A percentile compares a stretch with the other conserved stretches of the same genome.
These are phyloP conservation scores for Ophiostoma sp. DNA, from an alignment of 2,329 filamentous ascomycete species.

Conservation along the genomic window DNA sequence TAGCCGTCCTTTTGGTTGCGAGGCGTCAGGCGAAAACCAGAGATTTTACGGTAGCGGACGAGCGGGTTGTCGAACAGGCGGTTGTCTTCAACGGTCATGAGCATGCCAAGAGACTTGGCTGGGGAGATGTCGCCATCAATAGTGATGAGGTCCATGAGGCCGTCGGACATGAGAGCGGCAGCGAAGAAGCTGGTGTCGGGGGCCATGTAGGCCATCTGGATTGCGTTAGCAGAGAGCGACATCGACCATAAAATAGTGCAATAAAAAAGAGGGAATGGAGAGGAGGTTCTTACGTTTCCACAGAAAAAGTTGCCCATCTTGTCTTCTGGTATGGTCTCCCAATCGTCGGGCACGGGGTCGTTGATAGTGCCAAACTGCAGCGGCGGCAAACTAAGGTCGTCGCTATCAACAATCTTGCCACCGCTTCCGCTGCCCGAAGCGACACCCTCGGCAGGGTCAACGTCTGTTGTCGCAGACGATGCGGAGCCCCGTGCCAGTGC, in stretches of 20 bases:
- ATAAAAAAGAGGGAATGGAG: not conserved
- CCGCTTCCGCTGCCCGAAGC: not conserved
- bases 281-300: constrained; percentile 66
- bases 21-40: constrained; percentile 83
- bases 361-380: constrained; percentile 78
- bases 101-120: constrained; percentile 64
- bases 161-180: constrained; percentile 78
- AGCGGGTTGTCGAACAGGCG: constrained; percentile 77
- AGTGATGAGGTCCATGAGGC: constrained; percentile 79
- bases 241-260: not conserved
- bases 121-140: constrained; percentile 74
- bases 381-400: constrained; percentile 61
- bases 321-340: constrained; percentile 71
- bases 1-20: constrained; percentile 70
- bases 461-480: constrained; percentile 10
- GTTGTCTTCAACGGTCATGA: constrained; percentile 70
- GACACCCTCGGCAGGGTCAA: not conserved
- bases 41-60: constrained; percentile 79
- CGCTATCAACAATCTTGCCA: not conserved
- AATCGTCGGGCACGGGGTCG: constrained; percentile 73
- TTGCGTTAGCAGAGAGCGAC: not conserved
- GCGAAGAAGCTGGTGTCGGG: constrained; percentile 85
- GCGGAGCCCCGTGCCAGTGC: constrained; percentile 22
- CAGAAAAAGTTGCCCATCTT: constrained; percentile 90
- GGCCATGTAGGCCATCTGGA: constrained; percentile 84